These are phyloP conservation scores for Raphanus hybrid DNA, from an alignment of 441 rosid species.

Conservation along the genomic window DNA sequence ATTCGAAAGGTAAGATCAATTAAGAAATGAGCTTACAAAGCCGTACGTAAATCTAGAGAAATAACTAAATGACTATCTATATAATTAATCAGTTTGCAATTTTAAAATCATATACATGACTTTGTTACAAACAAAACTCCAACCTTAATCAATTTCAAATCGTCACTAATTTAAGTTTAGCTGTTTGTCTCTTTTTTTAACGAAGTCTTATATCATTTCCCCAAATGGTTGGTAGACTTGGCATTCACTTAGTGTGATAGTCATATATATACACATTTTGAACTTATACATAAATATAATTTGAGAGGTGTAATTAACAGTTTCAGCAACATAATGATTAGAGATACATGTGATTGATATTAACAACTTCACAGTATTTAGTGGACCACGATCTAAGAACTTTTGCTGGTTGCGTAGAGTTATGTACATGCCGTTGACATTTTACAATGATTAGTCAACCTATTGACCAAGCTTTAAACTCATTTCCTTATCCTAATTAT, in stretches of 20 bases:
- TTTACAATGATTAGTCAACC: constrained; percentile 34
- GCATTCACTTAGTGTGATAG: constrained; percentile 6
- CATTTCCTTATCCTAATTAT: not conserved
- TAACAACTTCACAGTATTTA: constrained; percentile 8
- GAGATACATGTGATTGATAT: constrained; percentile 18
- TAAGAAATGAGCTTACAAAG: not conserved
- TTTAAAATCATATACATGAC: not conserved
- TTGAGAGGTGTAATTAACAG: not conserved
- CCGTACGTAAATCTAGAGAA: not conserved
- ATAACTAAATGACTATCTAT: not conserved
- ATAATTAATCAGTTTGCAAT: constrained; percentile 6
- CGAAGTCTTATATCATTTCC: constrained; percentile 18
- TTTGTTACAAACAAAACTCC: constrained; percentile 11
- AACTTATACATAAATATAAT: not conserved
- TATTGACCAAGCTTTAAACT: constrained; percentile 31
- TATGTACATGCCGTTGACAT: constrained; percentile 40
- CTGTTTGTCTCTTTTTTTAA: constrained; percentile 38
- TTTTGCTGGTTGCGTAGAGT: constrained; percentile 36
- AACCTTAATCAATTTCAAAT: constrained; percentile 12
- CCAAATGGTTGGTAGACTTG: constrained; percentile 30
- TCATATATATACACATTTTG: constrained; percentile 5
- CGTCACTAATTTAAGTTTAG: not conserved
- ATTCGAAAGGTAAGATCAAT: not conserved
- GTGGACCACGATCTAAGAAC: constrained; percentile 36
- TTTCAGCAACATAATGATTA: not conserved